phyloP scores from a whole-genome alignment of 306 rosid species.

The Hippophae rhamnoides region DNA sequence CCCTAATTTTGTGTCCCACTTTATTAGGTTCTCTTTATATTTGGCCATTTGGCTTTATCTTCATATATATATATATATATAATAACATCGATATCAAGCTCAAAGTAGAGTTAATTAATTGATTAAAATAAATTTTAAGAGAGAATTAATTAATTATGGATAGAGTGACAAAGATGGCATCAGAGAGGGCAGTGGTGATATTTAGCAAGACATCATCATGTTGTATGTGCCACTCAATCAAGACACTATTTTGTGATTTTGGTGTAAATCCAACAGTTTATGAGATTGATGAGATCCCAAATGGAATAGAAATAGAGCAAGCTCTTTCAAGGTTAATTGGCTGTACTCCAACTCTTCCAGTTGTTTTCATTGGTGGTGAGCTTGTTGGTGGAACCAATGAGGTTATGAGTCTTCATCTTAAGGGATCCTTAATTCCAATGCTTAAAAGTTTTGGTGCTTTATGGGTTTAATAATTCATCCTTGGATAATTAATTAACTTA shows the following conservation, averaged over 20 bases:
- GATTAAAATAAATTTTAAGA: too few species aligned
- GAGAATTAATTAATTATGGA: slow-evolving; percentile 36
- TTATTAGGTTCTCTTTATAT: too few species aligned
- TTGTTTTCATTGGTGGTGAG: slow-evolving; percentile 73
- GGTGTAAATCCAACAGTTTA: slow-evolving; percentile 83
- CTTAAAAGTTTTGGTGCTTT: slow-evolving; percentile 77
- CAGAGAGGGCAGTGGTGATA: slow-evolving; percentile 89
- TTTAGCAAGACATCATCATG: slow-evolving; percentile 86
- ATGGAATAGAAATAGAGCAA: slow-evolving; percentile 84
- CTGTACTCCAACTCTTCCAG: slow-evolving; percentile 66
- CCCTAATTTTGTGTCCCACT: too few species aligned
- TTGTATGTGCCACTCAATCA: slow-evolving; percentile 82
- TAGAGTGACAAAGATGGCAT: slow-evolving; percentile 57
- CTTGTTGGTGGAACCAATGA: slow-evolving; percentile 85
- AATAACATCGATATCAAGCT: too few species aligned
- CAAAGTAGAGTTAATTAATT: too few species aligned
- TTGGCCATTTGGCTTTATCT: too few species aligned
- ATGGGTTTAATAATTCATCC: slow-evolving; percentile 45
- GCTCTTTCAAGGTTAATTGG: slow-evolving; percentile 71
- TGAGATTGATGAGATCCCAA: slow-evolving; percentile 74
- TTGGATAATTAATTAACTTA: not conserved
- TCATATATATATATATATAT: too few species aligned
- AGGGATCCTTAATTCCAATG: slow-evolving; percentile 79
- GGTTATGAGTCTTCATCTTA: slow-evolving; percentile 88
- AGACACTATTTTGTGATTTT: slow-evolving; percentile 64